phyloP scores from a whole-genome alignment of 495 filamentous ascomycete genomes.

The Massariosphaeria phaeospora region DNA sequence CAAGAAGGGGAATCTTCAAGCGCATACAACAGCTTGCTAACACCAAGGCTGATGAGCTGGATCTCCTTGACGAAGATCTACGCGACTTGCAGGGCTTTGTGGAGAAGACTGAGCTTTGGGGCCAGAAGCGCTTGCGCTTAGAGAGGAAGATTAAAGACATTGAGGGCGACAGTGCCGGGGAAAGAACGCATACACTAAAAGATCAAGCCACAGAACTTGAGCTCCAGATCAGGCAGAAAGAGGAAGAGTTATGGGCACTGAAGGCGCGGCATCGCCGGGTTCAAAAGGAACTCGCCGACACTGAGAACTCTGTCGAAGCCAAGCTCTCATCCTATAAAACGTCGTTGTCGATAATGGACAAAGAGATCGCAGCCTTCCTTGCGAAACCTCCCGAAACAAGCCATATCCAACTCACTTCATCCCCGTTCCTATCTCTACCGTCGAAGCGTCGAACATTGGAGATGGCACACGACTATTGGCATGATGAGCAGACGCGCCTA shows the following conservation, averaged over 20 bases:
- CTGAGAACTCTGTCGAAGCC: slow-evolving; percentile 59
- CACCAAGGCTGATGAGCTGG: slow-evolving; percentile 67
- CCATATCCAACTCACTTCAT: slow-evolving; percentile 9
- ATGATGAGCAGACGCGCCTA: slow-evolving; percentile 56
- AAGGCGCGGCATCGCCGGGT: slow-evolving; percentile 59
- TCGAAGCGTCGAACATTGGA: slow-evolving; percentile 66
- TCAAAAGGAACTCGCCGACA: slow-evolving; percentile 54
- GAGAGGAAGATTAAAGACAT: slow-evolving; percentile 48
- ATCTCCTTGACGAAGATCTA: slow-evolving; percentile 54
- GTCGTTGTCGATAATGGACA: slow-evolving; percentile 51
- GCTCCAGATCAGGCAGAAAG: slow-evolving; percentile 49
- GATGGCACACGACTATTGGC: slow-evolving; percentile 75
- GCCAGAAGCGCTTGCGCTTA: slow-evolving; percentile 47
- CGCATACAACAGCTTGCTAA: slow-evolving; percentile 68
- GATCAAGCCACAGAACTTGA: slow-evolving; percentile 40
- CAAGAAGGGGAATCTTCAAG: slow-evolving; percentile 63
- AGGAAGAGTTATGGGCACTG: slow-evolving; percentile 63
- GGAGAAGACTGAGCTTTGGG: slow-evolving; percentile 56
- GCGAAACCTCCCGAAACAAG: slow-evolving; percentile 44
- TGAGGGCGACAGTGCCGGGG: slow-evolving; percentile 44
- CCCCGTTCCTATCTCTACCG: slow-evolving; percentile 49
- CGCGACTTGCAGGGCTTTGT: slow-evolving; percentile 55
- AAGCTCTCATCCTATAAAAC: slow-evolving; percentile 57
- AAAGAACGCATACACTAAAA: slow-evolving; percentile 34
- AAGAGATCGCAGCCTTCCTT: slow-evolving; percentile 50